Base-by-base conservation (phyloP, 768 basidiomycete genomes). In the Lactarius evosmus region DNA sequence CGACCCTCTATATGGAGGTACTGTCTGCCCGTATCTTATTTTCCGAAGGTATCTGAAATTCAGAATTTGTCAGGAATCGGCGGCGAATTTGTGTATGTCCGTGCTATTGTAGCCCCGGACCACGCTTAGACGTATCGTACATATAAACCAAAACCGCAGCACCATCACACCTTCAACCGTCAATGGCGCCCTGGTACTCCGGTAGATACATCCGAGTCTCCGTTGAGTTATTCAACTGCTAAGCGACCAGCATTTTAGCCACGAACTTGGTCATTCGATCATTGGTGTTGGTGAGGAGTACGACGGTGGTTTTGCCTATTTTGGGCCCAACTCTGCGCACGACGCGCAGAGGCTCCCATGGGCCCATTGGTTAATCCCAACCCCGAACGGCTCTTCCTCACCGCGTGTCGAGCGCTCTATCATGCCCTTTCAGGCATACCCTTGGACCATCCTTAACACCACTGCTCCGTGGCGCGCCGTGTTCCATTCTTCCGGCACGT, bases 281-380 rank as follows among this genome's bases (percentile, higher is more conserved):
- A 88, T 91, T 68, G 76, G 83, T 7, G 85, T 90, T 22, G 91
- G 91, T 4, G 91, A 92, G 74, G 90, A 91, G 75, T 91, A 93
- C 70, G 91, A 92, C 67, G 90, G 89, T 14, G 90, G 88, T 4
- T 84, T 74, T 65, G 85, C 78, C 3, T 93, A 92, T 72, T 89
- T 80, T 68, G 90, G 90, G 17, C 78, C 80, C 38, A 89, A 93
- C 69, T 82, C 87, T 4, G 78, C 79, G 30, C 75, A 80, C 51
- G 72, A 84, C 66, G 68, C 75, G 34, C 72, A 74, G 11, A 59
- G 75, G 30, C 73, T 88, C 32, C 80, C 86, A 7, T 93, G 91
- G 91, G 72, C 77, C 0, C 86, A 90, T 65, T 93, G 91, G 91
- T 77, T 91, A n/a, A 4, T n/a, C n/a, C 3, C 41, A 44, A n/a